These are phyloP conservation scores for Solanum hybrid DNA, from an alignment of 305 asterid species.

Conservation along the genomic window DNA sequence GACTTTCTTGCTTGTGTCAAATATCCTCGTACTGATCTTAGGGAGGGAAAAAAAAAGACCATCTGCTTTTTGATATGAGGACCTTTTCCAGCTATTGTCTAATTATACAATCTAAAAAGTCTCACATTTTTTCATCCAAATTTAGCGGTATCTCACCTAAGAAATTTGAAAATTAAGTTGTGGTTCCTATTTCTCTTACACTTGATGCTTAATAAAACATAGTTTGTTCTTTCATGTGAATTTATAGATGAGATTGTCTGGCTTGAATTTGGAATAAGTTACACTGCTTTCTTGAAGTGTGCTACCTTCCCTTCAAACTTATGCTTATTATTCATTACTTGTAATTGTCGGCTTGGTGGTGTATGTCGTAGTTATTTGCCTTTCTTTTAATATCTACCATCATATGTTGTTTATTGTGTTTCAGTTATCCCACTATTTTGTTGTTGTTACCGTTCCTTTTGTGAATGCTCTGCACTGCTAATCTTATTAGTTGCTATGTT, in stretches of 20 bases:
- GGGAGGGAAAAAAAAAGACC: background rate
- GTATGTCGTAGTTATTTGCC: background rate
- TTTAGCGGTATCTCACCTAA: background rate
- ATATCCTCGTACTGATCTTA: background rate
- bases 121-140: background rate
- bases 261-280: background rate
- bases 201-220: background rate
- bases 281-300: background rate
- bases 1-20: background rate
- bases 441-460: background rate
- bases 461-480: background rate
- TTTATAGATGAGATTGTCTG: background rate
- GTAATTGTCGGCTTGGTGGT: background rate
- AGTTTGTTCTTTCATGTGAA: background rate
- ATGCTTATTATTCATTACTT: background rate
- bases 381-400: background rate
- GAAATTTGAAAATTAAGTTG: background rate
- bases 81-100: background rate
- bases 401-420: background rate
- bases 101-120: background rate
- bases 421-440: background rate
- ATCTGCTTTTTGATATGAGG: background rate
- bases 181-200: background rate
- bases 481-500: background rate
- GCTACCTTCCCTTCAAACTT: background rate